Evolutionary conservation across 2,329 filamentous ascomycete genomes (phyloP), one percentile per base, ranked within the genome.

Genomic region (Calonectria ilicicola): DNA sequence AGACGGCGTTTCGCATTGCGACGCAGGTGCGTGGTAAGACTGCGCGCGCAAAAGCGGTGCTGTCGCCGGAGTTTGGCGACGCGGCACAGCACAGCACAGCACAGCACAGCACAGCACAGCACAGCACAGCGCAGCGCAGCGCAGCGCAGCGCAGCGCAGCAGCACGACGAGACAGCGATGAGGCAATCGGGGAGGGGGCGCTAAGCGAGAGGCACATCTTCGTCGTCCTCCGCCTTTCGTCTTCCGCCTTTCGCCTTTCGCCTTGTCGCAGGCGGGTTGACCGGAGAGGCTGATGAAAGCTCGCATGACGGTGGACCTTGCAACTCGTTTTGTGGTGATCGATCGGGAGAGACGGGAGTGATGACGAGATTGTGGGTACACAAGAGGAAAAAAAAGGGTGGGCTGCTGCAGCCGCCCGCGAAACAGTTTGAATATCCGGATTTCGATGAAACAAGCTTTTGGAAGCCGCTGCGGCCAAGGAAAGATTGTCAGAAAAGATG

Each of bases 271-370:
- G 27, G 53, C 53, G 42, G 66, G 51, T 51, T 68, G 14, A 44
- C n/a, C 51, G 42, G 56, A 49, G 29, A 32, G 29, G 56, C 58
- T 63, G 69, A 67, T 67, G 69, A 67, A 68, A 63, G 63, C 69
- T 67, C 64, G 64, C 64, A 67, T 66, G 63, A 46, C 40, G 26
- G 51, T 38, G 40, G 65, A 14, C 32, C 35, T 19, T 60, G 19
- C n/a, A 49, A 5, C 51, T 17, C 8, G 19, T 26, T 19, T n/a
- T 35, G 29, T 47, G 27, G 35, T 66, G 51, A 65, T 65, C 40
- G 51, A 65, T 49, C 47, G 67, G 64, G 26, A 10, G 19, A 60
- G 63, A 51, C 63, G 56, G 56, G 46, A 63, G 38, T 21, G 40
- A 26, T 23, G 53, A 62, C 32, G 46, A 63, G 19, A 63, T 63